Base-by-base conservation (phyloP, 1,284 basidiomycete species). In the Pseudozyma flocculosa region DNA sequence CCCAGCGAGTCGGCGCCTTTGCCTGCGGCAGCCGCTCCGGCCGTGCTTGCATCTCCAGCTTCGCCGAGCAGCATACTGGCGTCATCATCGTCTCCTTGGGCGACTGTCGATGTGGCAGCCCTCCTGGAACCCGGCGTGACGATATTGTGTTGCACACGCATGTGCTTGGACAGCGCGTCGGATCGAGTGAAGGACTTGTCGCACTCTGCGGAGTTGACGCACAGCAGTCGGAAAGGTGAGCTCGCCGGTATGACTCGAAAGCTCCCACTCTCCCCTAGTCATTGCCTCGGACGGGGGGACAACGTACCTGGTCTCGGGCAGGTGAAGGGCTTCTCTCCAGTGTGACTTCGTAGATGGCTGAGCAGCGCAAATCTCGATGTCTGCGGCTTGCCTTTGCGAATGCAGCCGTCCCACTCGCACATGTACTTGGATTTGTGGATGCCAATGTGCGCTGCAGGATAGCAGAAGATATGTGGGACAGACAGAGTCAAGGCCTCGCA, bases 111-210 rank as follows among this genome's bases (percentile, higher is more conserved):
- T 1, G 61, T 55, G 1, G 61, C 59, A 8, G 59, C 59, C 39
- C 45, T 54, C 13, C 57, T 39, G 3, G 51, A 63, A 2, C 70
- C 65, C 3, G 68, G 61, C 3, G 64, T 63, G 37, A 64, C 58
- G 46, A 70, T 72, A 38, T 72, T 85, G 79, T 93, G 90, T 73
- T 91, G 89, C 15, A 89, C 84, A 18, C 90, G 85, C 86, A 92
- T 88, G 76, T 93, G 90, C 73, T 93, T 93, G 17, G 88, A 87
- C 15, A 92, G 84, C 21, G 90, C 90, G 78, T 93, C 91, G 0
- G 90, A 90, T 30, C 90, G 87, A 4, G 91, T 92, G 76, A 93
- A 93, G 0, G 88, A 88, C 76, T 91, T 92, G 81, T 93, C 91
- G 74, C 91, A 93, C 80, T 92, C 91, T 89, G 70, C 29, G 15